Base-by-base conservation (phyloP, 1,284 basidiomycete genomes). In the Anthracocystis setariae region DNA sequence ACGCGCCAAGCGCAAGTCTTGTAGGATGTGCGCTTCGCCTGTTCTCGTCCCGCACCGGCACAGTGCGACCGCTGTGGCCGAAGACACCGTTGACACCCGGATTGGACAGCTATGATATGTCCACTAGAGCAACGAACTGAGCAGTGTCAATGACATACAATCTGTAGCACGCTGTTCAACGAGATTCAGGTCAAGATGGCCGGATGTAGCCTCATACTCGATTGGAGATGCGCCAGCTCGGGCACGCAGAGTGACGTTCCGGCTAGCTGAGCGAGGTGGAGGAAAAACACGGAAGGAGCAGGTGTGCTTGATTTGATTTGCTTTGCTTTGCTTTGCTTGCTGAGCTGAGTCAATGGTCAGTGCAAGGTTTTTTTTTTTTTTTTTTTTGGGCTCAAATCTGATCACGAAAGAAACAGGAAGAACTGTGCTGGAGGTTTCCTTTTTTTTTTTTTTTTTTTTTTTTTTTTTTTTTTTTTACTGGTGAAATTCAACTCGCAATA, bases 321-420 rank as follows among this genome's bases (percentile, higher is more conserved):
- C 29, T 5, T 29, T 5, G 29, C n/a, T n/a, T n/a, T n/a, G n/a
- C n/a, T n/a, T 33, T 29, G 39, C 27, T 53, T 65, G 62, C 56
- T 55, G 51, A 61, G 62, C 55, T 65, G 51, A 65, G 56, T 55
- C 59, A 54, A 54, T 29, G 29, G 29, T 29, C 29, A 29, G 12
- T 7, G 29, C 29, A 29, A 29, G 29, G 3, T 50, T 27, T 39
- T 18, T 25, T 21, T n/a, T 39, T 39, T 18, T 25, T 21, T n/a
- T 39, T 42, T 50, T 35, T 15, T 35, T 49, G 17, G 18, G 46
- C 12, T 25, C 7, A 18, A 29, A 24, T 17, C 13, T 29, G 29
- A 29, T 29, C 29, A 29, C 29, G 29, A 29, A 29, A 29, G 29
- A 29, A 29, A 29, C 7, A 29, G 29, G 29, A 29, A 29, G 29